These are phyloP conservation scores for Clohesyomyces aquaticus DNA, from an alignment of 495 filamentous ascomycete genomes.

Conservation along the genomic window DNA sequence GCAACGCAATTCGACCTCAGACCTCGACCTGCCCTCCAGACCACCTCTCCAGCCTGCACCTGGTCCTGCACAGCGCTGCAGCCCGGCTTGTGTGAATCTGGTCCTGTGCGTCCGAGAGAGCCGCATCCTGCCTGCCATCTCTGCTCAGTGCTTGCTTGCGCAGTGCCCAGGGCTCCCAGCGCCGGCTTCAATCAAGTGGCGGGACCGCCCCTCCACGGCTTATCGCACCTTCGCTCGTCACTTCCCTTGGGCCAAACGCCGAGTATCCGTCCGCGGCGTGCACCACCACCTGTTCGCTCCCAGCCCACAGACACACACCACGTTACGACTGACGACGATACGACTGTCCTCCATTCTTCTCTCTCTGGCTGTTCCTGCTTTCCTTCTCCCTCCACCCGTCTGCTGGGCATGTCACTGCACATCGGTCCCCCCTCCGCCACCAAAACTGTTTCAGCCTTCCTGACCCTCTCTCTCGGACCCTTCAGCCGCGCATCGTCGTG, in stretches of 20 bases:
- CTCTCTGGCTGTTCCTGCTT: not conserved
- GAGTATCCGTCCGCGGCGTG: conserved; percentile 24
- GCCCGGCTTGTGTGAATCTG: conserved; percentile 29
- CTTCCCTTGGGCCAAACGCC: conserved; percentile 34
- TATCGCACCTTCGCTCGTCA: conserved; percentile 40
- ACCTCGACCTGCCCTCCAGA: conserved; percentile 31
- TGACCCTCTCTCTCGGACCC: conserved; percentile 8
- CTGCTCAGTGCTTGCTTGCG: conserved; percentile 29
- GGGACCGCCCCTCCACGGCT: conserved; percentile 40
- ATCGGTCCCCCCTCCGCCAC: conserved; percentile 26
- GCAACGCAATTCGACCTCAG: conserved; percentile 32
- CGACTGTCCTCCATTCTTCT: conserved; percentile 9
- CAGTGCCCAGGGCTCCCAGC: conserved; percentile 3
- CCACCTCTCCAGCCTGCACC: conserved; percentile 15
- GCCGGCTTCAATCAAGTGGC: conserved; percentile 35
- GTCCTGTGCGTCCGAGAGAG: conserved; percentile 27
- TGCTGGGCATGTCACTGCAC: conserved; percentile 34
- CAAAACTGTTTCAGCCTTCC: conserved; percentile 37
- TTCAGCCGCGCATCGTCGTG: not conserved
- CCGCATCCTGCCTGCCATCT: conserved; percentile 23
- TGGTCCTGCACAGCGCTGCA: conserved; percentile 20
- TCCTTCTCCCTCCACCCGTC: not conserved
- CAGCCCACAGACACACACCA: not conserved
- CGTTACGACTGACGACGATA: conserved; percentile 28
- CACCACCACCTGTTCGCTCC: conserved; percentile 19